A percentile compares a stretch with the other conserved stretches of the same genome.
These are phyloP conservation scores for Globisporangium nodosum DNA, from an alignment of 352 stramenopile species.

Conservation along the genomic window DNA sequence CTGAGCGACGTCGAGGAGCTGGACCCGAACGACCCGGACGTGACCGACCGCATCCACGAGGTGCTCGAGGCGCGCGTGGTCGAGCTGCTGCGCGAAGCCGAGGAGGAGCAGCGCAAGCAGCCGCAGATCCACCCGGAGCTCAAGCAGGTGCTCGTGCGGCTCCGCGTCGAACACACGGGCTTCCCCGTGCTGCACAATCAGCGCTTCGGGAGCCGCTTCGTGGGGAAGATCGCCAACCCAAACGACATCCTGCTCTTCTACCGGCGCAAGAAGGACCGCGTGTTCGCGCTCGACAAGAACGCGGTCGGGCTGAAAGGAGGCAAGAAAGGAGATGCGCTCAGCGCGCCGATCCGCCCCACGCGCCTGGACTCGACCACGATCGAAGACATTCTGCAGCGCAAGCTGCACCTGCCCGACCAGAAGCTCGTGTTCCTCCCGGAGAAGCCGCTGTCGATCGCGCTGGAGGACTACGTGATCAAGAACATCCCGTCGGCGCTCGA, in stretches of 20 bases:
- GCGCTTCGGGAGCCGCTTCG: constrained; percentile 82
- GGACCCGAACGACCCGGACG: constrained; percentile 88
- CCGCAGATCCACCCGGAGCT: constrained; percentile 23
- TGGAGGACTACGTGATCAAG: constrained; percentile 82
- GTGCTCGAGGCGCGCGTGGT: constrained; percentile 59
- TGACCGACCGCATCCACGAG: constrained; percentile 62
- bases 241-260: constrained; percentile 86
- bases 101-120: constrained; percentile 31
- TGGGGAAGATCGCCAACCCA: constrained; percentile 83
- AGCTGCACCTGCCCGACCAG: constrained; percentile 57
- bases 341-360: constrained; percentile 51
- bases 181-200: constrained; percentile 87
- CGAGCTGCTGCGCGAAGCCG: constrained; percentile 61
- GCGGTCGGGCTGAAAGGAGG: constrained; percentile 11
- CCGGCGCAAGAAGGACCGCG: constrained; percentile 55
- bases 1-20: constrained; percentile 84
- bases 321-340: constrained; percentile 21
- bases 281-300: constrained; percentile 40
- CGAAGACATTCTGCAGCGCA: constrained; percentile 66
- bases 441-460: constrained; percentile 49
- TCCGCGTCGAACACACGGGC: constrained; percentile 87
- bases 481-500: constrained; percentile 75
- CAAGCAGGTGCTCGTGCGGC: constrained; percentile 68
- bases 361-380: constrained; percentile 65
- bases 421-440: constrained; percentile 77